Evolutionary conservation across 257 asterid species (phyloP).

Genomic region (Solanum acaule): DNA sequence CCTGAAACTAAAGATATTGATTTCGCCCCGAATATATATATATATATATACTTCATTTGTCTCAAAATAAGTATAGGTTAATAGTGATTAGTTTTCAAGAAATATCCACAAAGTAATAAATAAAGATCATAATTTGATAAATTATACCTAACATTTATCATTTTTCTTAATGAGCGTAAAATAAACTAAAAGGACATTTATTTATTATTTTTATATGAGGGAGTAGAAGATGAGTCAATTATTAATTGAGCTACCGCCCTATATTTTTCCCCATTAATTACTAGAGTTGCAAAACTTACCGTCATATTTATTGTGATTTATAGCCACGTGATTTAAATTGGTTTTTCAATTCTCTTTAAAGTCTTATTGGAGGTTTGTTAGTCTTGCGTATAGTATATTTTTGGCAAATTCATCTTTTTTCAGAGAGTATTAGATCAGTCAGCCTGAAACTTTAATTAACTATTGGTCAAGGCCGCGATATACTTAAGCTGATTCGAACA

Average conservation of each 20-base stretch:
- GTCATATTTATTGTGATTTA: not conserved
- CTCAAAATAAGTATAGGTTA: not conserved
- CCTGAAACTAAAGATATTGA: not conserved
- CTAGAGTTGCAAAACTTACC: not conserved
- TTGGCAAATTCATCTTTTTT: not conserved
- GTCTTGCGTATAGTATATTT: too few species aligned
- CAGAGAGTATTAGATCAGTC: not conserved
- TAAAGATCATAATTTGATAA: not conserved
- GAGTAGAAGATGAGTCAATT: not conserved
- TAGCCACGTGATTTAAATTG: not conserved
- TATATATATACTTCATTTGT: not conserved
- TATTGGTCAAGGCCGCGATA: not conserved
- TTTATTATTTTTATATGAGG: not conserved
- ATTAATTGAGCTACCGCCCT: not conserved
- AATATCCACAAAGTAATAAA: not conserved
- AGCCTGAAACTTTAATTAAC: not conserved
- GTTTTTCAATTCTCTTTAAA: not conserved
- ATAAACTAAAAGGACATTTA: not conserved
- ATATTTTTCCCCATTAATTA: not conserved
- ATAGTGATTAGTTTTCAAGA: not conserved
- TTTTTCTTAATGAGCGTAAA: not conserved
- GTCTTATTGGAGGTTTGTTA: too few species aligned
- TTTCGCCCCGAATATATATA: not conserved
- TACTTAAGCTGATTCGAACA: rapidly evolving
- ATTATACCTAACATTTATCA: not conserved